These are phyloP conservation scores for Hypoxylon fuscum DNA, from an alignment of 495 filamentous ascomycete genomes.

Conservation along the genomic window DNA sequence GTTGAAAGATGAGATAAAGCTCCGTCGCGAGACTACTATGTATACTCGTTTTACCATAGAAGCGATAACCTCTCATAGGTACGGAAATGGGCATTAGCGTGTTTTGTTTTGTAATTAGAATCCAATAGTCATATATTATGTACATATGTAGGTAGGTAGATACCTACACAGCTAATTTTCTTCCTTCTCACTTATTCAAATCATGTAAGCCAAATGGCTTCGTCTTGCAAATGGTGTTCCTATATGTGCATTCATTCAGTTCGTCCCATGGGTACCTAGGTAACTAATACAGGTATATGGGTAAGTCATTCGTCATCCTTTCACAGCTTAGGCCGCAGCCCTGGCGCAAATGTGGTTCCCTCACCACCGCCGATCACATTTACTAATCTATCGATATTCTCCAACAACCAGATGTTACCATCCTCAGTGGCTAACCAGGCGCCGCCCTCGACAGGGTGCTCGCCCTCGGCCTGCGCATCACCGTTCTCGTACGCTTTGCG, in stretches of 20 bases:
- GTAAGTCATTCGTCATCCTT: background rate
- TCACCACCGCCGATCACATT: constrained; percentile 66
- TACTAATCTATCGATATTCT: constrained; percentile 73
- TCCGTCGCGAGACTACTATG: too few species aligned
- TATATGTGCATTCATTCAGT: constrained; percentile 21
- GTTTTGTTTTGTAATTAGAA: too few species aligned
- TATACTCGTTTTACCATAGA: too few species aligned
- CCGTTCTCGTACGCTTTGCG: constrained; percentile 77
- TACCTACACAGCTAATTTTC: too few species aligned
- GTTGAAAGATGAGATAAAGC: background rate
- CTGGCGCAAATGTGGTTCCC: constrained; percentile 69
- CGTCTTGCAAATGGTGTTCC: background rate
- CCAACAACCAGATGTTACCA: constrained; percentile 75
- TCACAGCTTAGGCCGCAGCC: constrained; percentile 59
- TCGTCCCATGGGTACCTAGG: too few species aligned
- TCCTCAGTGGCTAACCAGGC: constrained; percentile 76
- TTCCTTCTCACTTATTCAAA: background rate
- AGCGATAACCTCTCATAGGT: background rate
- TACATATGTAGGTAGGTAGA: too few species aligned
- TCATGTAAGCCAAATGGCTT: background rate
- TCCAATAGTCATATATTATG: too few species aligned
- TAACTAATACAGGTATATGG: background rate
- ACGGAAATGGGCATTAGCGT: too few species aligned
- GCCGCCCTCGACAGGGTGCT: constrained; percentile 61
- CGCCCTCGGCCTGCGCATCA: constrained; percentile 56